Base-by-base conservation (phyloP, 1,139 yeast genomes). In the Groenewaldozyma sp. region DNA sequence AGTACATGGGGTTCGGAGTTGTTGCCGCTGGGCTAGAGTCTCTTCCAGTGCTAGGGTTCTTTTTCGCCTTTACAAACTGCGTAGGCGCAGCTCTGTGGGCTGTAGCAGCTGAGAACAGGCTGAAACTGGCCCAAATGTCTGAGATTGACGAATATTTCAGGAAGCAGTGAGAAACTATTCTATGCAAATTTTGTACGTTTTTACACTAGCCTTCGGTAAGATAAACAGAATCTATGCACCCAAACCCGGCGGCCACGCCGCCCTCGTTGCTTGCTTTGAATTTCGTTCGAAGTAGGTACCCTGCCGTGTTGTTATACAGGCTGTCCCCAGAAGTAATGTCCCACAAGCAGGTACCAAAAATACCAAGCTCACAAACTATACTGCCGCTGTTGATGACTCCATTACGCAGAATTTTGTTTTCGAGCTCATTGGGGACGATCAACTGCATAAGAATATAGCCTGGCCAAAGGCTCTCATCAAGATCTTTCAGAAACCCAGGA, bases 191-290 rank as follows among this genome's bases (percentile, higher is more conserved):
- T n/a, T n/a, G n/a, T n/a, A n/a, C n/a, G n/a, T n/a, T n/a, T n/a
- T n/a, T n/a, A n/a, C n/a, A n/a, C 26, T 22, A 22, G 11, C 11
- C 26, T 22, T 22, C 26, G 18, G 53, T 55, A 18, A 70, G 52
- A 28, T 65, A 63, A 27, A 75, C 67, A 53, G 88, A 82, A 61
- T 91, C 98, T 39, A 91, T 86, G 61, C 96, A 87, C 9, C 97
- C 98, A 63, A 83, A 91, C 0, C 98, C 98, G 11, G 98, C 97
- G 24, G 97, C 97, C 26, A 91, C 96, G 28, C 98, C 98, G 37
- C 98, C 98, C 65, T 91, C 98, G 60, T 91, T 78, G 41, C 94
- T 82, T 2, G 81, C 68, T 49, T 84, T 80, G 44, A 87, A 75
- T 60, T 91, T 91, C 2, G 96, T 84, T 62, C 98, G 76, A 51